These are phyloP conservation scores for Eucalyptus cloeziana DNA, from an alignment of 345 rosid genomes.

Conservation along the genomic window DNA sequence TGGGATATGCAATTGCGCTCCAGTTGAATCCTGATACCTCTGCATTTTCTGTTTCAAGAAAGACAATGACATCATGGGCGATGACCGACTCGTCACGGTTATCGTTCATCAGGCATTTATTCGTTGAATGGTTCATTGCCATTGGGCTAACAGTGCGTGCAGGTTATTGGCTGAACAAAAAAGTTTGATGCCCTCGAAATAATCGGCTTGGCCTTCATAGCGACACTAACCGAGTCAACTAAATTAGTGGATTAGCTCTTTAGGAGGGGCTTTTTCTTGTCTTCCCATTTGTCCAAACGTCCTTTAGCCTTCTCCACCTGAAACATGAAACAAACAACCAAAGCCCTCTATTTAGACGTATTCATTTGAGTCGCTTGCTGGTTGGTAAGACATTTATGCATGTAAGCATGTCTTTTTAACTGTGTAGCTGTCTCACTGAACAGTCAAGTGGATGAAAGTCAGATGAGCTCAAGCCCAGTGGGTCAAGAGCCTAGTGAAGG, in stretches of 20 bases:
- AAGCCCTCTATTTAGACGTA: neutral
- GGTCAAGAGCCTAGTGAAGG: neutral
- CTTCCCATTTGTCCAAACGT: slow-evolving; percentile 64
- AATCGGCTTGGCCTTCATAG: neutral
- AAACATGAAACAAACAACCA: neutral
- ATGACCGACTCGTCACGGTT: neutral
- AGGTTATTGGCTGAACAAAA: neutral
- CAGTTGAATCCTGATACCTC: neutral
- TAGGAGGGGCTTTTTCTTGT: slow-evolving; percentile 10
- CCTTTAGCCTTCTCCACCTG: slow-evolving; percentile 55
- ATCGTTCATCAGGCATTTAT: neutral
- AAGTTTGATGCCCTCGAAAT: neutral
- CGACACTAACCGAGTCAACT: neutral
- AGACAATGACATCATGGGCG: neutral
- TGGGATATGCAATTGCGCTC: neutral
- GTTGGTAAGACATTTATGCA: neutral
- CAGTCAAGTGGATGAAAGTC: neutral
- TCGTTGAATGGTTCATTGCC: neutral
- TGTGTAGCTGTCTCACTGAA: neutral
- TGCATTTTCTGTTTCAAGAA: neutral
- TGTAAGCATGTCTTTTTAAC: neutral
- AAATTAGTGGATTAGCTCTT: neutral
- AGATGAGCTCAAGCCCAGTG: neutral
- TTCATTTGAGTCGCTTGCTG: neutral
- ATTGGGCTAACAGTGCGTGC: neutral